Conservation (phyloP, 192 early-diverging fungal genomes). For the Spizellomyces punctatus region DNA sequence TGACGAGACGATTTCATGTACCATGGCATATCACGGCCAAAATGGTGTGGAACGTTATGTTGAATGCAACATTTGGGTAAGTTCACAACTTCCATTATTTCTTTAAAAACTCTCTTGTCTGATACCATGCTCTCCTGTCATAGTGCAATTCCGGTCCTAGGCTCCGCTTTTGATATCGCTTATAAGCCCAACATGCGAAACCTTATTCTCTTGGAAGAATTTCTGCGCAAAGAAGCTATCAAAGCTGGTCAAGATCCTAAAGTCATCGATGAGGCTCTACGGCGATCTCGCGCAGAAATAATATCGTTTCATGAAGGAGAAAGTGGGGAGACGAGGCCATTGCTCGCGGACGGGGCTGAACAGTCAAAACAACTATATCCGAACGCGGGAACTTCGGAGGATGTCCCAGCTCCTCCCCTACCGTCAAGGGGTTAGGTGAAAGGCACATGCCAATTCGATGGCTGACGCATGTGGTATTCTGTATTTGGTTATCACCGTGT, state of each 20-base stretch:
- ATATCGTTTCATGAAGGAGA: not conserved
- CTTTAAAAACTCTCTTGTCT: not conserved
- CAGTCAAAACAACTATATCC: too few species aligned
- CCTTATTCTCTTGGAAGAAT: conserved; percentile 27
- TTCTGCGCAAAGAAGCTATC: conserved; percentile 14
- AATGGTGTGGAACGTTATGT: conserved; percentile 26
- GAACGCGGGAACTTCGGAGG: too few species aligned
- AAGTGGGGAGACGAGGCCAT: not conserved
- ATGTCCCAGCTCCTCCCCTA: too few species aligned
- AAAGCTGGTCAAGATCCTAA: conserved; percentile 4
- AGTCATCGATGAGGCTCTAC: conserved; percentile 12
- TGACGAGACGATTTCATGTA: conserved; percentile 27
- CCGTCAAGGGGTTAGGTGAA: too few species aligned
- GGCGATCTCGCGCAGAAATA: conserved; percentile 1
- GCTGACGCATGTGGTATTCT: too few species aligned
- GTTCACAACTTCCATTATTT: not conserved
- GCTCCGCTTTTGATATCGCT: conserved; percentile 20
- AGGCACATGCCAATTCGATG: too few species aligned
- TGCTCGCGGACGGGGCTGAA: not conserved
- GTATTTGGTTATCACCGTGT: too few species aligned
- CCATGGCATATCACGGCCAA: conserved; percentile 24
- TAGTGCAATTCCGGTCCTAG: conserved; percentile 18
- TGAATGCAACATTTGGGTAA: conserved; percentile 21
- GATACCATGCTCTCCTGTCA: not conserved
- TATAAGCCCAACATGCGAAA: conserved; percentile 37